phyloP scores from a whole-genome alignment of 2,329 filamentous ascomycete genomes.

The Calonectria pseudoreteaudii region DNA sequence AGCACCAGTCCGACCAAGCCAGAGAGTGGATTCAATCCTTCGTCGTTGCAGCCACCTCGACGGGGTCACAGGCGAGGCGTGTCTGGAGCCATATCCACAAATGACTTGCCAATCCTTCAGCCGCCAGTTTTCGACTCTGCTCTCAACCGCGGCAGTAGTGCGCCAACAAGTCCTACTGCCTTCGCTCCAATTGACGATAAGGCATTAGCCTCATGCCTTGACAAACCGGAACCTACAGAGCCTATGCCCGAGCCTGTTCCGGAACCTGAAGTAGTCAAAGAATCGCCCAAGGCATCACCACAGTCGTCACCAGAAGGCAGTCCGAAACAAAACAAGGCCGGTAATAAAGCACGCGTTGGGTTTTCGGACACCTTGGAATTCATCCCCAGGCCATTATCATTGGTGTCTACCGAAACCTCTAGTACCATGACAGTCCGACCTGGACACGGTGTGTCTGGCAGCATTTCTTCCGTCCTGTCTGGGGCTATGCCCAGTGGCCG shows the following conservation, averaged over 20 bases:
- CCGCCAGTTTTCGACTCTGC: conserved; percentile 63
- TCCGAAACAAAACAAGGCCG: conserved; percentile 45
- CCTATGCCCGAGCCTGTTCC: conserved; percentile 10
- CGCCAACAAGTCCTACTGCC: conserved; percentile 70
- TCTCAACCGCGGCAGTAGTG: conserved; percentile 69
- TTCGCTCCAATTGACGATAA: conserved; percentile 46
- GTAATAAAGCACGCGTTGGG: conserved; percentile 75
- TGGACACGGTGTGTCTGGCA: conserved; percentile 81
- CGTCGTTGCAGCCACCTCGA: conserved; percentile 65
- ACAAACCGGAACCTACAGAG: conserved; percentile 16
- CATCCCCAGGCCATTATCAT: conserved; percentile 83
- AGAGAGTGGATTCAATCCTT: conserved; percentile 68
- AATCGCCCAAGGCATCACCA: not conserved
- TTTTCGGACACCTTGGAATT: conserved; percentile 89
- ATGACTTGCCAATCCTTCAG: conserved; percentile 81
- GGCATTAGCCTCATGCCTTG: conserved; percentile 37
- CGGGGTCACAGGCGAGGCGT: conserved; percentile 76
- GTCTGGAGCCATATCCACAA: conserved; percentile 86
- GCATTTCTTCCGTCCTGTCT: conserved; percentile 82
- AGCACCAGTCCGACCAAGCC: conserved; percentile 78
- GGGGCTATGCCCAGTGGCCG: conserved; percentile 59
- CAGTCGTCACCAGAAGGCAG: conserved; percentile 23
- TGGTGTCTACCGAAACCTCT: conserved; percentile 86
- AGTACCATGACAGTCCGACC: conserved; percentile 78
- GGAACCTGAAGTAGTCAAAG: conserved; percentile 10